These are phyloP conservation scores for Centaurea solstitialis DNA, from an alignment of 129 eudicot genomes.

Conservation along the genomic window DNA sequence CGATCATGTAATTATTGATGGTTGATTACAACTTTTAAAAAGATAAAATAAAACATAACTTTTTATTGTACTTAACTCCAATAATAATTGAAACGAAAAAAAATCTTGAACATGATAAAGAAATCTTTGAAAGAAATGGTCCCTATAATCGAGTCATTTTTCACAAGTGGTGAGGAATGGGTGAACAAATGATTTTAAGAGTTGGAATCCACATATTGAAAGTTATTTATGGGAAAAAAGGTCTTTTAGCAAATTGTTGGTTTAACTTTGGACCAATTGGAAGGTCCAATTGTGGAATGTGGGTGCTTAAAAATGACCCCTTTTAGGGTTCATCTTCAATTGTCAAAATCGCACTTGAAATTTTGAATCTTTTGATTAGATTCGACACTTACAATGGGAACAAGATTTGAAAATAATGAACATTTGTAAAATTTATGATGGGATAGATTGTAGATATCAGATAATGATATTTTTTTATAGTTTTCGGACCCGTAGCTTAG, in stretches of 20 bases:
- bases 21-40: background rate
- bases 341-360: slow-evolving; percentile 17
- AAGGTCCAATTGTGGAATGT: slow-evolving; percentile 14
- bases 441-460: too few relatives aligned
- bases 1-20: too few relatives aligned
- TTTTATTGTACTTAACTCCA: background rate
- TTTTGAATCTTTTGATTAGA: slow-evolving; percentile 12
- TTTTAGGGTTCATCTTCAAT: slow-evolving; percentile 4
- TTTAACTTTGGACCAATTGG: slow-evolving; percentile 21
- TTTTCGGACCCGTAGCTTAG: too few relatives aligned
- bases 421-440: background rate
- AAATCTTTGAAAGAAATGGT: background rate
- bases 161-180: slow-evolving; percentile 30
- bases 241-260: slow-evolving; percentile 15
- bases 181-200: slow-evolving; percentile 16
- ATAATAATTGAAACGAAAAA: background rate
- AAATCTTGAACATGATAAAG: slow-evolving; percentile 1
- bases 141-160: slow-evolving; percentile 9
- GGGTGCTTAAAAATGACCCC: slow-evolving; percentile 5
- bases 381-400: background rate
- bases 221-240: slow-evolving; percentile 21
- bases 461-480: too few relatives aligned
- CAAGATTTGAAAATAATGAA: background rate
- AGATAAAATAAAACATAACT: too few relatives aligned
- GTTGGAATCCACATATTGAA: slow-evolving; percentile 22